These are phyloP conservation scores for Lasiodiplodia sp. DNA, from an alignment of 2,329 filamentous ascomycete genomes.

Conservation along the genomic window DNA sequence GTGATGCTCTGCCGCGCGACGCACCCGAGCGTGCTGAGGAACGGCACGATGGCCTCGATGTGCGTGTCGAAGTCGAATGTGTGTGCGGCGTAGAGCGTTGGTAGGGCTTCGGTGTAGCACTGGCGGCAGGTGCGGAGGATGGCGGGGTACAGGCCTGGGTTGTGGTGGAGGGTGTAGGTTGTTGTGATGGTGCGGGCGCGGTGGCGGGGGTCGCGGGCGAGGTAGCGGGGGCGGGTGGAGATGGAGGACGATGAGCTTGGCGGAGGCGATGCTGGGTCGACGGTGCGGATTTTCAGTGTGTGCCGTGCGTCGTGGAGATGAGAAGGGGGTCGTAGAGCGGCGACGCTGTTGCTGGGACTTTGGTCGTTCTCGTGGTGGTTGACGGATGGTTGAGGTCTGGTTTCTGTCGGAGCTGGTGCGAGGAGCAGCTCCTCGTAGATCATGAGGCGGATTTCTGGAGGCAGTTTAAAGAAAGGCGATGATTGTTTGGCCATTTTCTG, in stretches of 20 bases:
- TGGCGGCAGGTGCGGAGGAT: constrained; percentile 57
- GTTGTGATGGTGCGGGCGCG: constrained; percentile 55
- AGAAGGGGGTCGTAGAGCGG: constrained; percentile 18
- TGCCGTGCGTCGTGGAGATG: constrained; percentile 42
- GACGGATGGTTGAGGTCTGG: constrained; percentile 38
- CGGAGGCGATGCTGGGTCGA: constrained; percentile 41
- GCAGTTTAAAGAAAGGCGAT: constrained; percentile 47
- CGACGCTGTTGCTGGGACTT: constrained; percentile 30
- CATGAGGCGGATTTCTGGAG: constrained; percentile 54
- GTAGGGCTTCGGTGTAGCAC: constrained; percentile 62
- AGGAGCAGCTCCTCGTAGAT: constrained; percentile 55
- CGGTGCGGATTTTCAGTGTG: constrained; percentile 52
- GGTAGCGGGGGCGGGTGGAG: constrained; percentile 49
- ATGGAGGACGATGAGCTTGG: constrained; percentile 31
- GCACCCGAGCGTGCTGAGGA: constrained; percentile 64
- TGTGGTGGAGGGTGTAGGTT: constrained; percentile 62
- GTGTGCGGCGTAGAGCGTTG: constrained; percentile 63
- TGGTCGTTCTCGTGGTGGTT: constrained; percentile 48
- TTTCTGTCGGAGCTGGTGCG: constrained; percentile 36
- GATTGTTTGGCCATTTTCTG: not conserved
- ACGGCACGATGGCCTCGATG: constrained; percentile 67
- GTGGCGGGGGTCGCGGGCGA: constrained; percentile 49
- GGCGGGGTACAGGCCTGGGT: constrained; percentile 48
- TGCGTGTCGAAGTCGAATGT: constrained; percentile 66
- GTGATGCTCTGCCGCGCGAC: constrained; percentile 56